Evolutionary conservation across 2,329 filamentous ascomycete genomes (phyloP), one percentile per base, ranked within the genome.

Genomic region (Aspergillus fijiensis): DNA sequence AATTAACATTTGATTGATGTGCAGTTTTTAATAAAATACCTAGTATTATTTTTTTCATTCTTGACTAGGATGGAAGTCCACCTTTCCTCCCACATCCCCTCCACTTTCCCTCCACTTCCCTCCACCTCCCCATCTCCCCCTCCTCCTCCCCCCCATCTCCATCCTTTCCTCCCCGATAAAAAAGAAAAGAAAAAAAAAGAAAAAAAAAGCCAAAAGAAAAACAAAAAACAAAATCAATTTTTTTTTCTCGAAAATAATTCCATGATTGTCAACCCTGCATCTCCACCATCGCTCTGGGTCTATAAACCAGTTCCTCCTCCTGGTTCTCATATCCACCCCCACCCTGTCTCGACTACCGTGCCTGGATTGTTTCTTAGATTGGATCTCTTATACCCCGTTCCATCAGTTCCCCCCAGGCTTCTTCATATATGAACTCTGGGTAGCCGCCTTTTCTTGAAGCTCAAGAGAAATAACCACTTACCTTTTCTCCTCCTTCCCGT

Each of bases 251-350:
- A 47, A 19, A 45, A 53, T 54, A 52, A 48, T 58, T 53, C 52
- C 52, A 29, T n/a, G 31, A 51, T 42, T 58, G 51, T 49, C 51
- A 57, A 60, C 57, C 60, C 59, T 65, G 55, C 57, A 62, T 62
- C 57, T 51, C 51, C 59, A 50, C 50, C 50, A 29, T 42, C 48
- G 47, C 49, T 52, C 60, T 51, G 58, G 51, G 57, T 65, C 64
- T 67, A 63, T 65, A 67, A 67, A 67, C 65, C 61, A 60, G 56
- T 54, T 63, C 59, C 53, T 51, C 39, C 25, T 50, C 51, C 51
- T 53, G 33, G 55, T 58, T 62, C 60, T 55, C 49, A 62, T 49
- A 58, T 45, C 54, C 50, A 47, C 42, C 60, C 57, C 62, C 62
- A 62, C 60, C 35, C 51, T 51, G 58, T 60, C 55, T 58, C 53